phyloP scores from a whole-genome alignment of 2,329 filamentous ascomycete species.

The Ophiostoma quercus region DNA sequence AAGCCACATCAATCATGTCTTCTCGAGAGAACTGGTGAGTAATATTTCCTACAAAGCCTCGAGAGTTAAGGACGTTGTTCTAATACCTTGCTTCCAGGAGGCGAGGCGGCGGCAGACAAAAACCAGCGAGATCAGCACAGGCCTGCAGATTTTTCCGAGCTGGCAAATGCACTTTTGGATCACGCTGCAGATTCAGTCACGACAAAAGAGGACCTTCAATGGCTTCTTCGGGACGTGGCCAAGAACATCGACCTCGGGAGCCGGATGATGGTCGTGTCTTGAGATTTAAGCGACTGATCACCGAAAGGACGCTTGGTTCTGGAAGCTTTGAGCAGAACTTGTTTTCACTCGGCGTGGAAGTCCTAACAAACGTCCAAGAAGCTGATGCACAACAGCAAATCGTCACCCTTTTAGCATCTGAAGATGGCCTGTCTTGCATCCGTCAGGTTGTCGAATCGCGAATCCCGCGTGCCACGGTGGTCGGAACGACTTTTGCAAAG shows the following conservation, averaged over 20 bases:
- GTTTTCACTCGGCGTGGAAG: conserved; percentile 20
- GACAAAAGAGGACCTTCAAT: background rate
- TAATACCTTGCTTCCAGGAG: background rate
- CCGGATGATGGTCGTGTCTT: background rate
- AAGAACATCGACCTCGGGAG: background rate
- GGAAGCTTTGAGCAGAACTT: background rate
- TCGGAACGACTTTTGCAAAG: background rate
- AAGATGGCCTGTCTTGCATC: conserved; percentile 21
- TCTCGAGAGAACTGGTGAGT: background rate
- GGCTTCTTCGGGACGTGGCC: background rate
- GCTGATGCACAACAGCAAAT: conserved; percentile 16
- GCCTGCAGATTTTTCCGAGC: background rate
- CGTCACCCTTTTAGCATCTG: conserved; percentile 5
- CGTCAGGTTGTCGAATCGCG: conserved; percentile 3
- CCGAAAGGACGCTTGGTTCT: no score
- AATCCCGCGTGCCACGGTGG: conserved; percentile 3
- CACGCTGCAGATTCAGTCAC: conserved; percentile 15
- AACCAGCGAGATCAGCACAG: background rate
- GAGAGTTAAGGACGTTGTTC: background rate
- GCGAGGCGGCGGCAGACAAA: background rate
- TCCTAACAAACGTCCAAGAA: background rate
- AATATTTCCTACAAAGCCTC: background rate
- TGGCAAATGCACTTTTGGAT: conserved; percentile 10
- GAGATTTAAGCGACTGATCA: conserved; percentile 8
- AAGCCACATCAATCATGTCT: background rate